Percentiles rank a stretch among this genome's conserved stretches.
Conservation (phyloP, 2,329 filamentous ascomycete species). For the Massarina eburnea region DNA sequence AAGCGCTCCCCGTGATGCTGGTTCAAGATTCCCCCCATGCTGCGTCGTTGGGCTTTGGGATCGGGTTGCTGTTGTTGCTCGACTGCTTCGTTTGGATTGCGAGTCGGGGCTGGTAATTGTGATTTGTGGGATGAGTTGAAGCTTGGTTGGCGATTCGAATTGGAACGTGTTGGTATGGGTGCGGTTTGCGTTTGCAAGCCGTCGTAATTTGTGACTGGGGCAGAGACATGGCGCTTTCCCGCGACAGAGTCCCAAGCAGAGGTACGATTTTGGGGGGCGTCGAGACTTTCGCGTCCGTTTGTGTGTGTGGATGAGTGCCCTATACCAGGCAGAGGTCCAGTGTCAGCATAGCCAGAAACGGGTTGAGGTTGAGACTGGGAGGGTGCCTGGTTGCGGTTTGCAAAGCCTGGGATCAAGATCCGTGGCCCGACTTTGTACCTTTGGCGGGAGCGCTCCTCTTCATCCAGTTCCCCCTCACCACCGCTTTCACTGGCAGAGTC, state of each 20-base stretch:
- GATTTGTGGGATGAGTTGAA: conserved; percentile 40
- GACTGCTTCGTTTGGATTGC: too few species aligned
- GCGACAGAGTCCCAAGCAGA: conserved; percentile 28
- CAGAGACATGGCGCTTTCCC: conserved; percentile 29
- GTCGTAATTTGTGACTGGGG: conserved; percentile 23
- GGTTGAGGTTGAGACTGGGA: conserved; percentile 16
- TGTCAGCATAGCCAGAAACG: conserved; percentile 23
- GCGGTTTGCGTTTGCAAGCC: conserved; percentile 17
- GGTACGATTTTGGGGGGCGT: conserved; percentile 12
- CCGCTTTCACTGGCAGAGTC: conserved; percentile 22
- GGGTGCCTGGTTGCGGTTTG: conserved; percentile 24
- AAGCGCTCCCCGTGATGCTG: conserved; percentile 30
- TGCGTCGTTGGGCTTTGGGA: conserved; percentile 25
- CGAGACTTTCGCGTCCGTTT: conserved; percentile 26
- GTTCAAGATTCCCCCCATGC: conserved; percentile 39
- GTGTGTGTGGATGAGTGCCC: conserved; percentile 6
- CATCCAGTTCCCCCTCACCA: conserved; percentile 35
- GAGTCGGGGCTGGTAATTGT: conserved; percentile 25
- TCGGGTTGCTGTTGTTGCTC: conserved; percentile 6
- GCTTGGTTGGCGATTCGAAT: conserved; percentile 26
- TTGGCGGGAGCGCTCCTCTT: conserved; percentile 32
- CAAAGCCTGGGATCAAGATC: conserved; percentile 32
- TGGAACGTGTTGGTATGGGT: conserved; percentile 23
- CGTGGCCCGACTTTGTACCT: conserved; percentile 40
- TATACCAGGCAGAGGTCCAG: conserved; percentile 1